Evolutionary conservation across 345 rosid species (phyloP).

Genomic region (Boechera retrofracta): DNA sequence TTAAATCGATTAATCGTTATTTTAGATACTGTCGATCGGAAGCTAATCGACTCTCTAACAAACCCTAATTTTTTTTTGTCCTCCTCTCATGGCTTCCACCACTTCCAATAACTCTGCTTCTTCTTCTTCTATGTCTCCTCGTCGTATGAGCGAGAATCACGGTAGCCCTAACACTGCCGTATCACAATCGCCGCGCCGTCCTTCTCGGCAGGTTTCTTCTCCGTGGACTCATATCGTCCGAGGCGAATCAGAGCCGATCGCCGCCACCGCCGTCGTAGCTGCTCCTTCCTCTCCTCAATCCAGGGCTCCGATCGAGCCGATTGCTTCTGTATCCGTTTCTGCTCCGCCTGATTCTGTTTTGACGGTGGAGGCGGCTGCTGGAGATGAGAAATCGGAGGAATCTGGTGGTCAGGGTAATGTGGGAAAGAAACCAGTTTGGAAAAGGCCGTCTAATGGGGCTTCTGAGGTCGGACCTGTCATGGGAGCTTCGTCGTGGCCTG

Average conservation of each 20-base stretch:
- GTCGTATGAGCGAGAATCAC: slow-evolving; percentile 33
- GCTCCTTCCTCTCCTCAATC: slow-evolving; percentile 39
- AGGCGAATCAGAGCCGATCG: slow-evolving; percentile 44
- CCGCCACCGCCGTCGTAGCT: slow-evolving; percentile 25
- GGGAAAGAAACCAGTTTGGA: slow-evolving; percentile 78
- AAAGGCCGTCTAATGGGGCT: slow-evolving; percentile 63
- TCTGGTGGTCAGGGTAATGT: slow-evolving; percentile 53
- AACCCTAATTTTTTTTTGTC: slow-evolving; percentile 43
- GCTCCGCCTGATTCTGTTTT: slow-evolving; percentile 38
- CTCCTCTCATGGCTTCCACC: slow-evolving; percentile 38
- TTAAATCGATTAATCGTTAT: slow-evolving; percentile 31
- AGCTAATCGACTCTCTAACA: slow-evolving; percentile 42
- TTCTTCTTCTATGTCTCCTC: slow-evolving; percentile 43
- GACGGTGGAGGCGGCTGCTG: slow-evolving; percentile 42
- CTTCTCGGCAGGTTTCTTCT: slow-evolving; percentile 36
- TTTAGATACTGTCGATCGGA: slow-evolving; percentile 37
- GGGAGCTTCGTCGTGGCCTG: slow-evolving; percentile 51
- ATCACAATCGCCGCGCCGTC: slow-evolving; percentile 31
- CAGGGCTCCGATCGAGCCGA: slow-evolving; percentile 36
- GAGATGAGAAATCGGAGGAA: slow-evolving; percentile 41
- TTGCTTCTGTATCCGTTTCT: slow-evolving; percentile 28
- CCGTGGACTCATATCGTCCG: slow-evolving; percentile 48
- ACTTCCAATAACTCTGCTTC: slow-evolving; percentile 35
- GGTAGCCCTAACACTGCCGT: slow-evolving; percentile 28
- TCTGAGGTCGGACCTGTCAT: slow-evolving; percentile 57